Base-by-base conservation (phyloP, 257 asterid species). In the Nicotiana tomentosiformis region DNA sequence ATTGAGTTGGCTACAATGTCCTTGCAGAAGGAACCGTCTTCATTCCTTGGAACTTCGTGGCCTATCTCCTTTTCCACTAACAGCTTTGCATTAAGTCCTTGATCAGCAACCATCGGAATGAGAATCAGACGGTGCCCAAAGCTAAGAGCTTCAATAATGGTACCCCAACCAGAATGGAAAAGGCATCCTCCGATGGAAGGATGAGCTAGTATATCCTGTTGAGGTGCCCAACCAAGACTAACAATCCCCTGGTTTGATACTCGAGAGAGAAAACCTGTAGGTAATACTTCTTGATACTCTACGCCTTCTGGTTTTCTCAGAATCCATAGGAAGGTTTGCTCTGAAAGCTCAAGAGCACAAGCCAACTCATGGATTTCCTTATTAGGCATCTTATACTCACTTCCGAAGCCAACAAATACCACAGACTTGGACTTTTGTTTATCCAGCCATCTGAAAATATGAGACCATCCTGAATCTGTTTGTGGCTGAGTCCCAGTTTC, bases 121-220 rank as follows among this genome's bases (percentile, higher is more conserved):
- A 90, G 88, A 82, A 89, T 68, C 17, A 89, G 78, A 1, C 88
- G 87, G 61, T 84, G 92, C 17, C 92, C 93, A 30, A 82, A 86
- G 18, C 85, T 82, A 33, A 90, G 88, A n/a, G 91, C 79, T 78
- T 89, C 92, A 1, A 85, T 66, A 56, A 86, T 68, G 2, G 92
- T 82, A 17, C 91, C 91, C 93, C 93, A 89, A 26, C 91, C 92
- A 2, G 92, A 88, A 81, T 90, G 91, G 66, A 86, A 87, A 32
- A 90, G 87, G 78, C 88, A 87, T 33, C 88, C 93, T 5, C 92
- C 91, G 1, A 89, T 85, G 49, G 91, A 83, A 30, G 78, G 78
- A 74, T 90, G 92, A 39, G 89, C 89, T 4, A 90, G 90, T n/a
- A 90, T 90, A 69, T 86, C 87, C 37, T 69, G 57, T 69, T 90